These are phyloP conservation scores for Prunus mira DNA, from an alignment of 306 rosid genomes.

Conservation along the genomic window DNA sequence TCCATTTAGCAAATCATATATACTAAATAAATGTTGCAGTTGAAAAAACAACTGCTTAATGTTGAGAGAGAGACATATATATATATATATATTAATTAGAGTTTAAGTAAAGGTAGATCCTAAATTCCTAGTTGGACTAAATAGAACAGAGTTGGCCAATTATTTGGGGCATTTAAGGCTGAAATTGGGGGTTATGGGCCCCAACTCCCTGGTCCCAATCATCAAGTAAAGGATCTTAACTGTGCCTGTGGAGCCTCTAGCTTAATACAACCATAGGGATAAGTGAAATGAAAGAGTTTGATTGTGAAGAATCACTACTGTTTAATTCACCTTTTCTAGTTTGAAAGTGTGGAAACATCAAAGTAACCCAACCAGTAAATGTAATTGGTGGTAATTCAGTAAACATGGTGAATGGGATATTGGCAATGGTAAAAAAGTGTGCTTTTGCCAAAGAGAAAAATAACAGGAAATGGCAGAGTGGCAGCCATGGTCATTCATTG, in stretches of 20 bases:
- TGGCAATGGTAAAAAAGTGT: background rate
- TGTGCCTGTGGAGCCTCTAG: background rate
- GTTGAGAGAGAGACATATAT: too few relatives aligned
- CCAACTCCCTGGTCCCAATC: background rate
- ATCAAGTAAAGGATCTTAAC: background rate
- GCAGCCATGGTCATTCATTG: background rate
- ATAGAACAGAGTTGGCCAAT: background rate
- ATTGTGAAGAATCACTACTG: too few relatives aligned
- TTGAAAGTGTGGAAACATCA: too few relatives aligned
- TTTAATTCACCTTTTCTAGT: too few relatives aligned
- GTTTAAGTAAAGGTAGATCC: slow-evolving; percentile 21
- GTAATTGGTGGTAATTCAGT: too few relatives aligned
- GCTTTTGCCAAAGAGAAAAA: background rate
- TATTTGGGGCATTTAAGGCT: background rate
- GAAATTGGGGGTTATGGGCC: background rate
- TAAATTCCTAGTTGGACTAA: background rate
- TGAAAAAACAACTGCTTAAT: too few relatives aligned
- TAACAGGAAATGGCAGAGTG: background rate
- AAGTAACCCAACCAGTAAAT: too few relatives aligned
- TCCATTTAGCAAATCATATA: too few relatives aligned
- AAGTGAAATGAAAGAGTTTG: background rate
- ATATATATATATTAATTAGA: too few relatives aligned
- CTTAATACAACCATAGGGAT: background rate
- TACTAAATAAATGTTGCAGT: too few relatives aligned
- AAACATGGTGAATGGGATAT: too few relatives aligned